Evolutionary conservation across 495 filamentous ascomycete species (phyloP).

Genomic region (Podospora bellae-mahoneyi): DNA sequence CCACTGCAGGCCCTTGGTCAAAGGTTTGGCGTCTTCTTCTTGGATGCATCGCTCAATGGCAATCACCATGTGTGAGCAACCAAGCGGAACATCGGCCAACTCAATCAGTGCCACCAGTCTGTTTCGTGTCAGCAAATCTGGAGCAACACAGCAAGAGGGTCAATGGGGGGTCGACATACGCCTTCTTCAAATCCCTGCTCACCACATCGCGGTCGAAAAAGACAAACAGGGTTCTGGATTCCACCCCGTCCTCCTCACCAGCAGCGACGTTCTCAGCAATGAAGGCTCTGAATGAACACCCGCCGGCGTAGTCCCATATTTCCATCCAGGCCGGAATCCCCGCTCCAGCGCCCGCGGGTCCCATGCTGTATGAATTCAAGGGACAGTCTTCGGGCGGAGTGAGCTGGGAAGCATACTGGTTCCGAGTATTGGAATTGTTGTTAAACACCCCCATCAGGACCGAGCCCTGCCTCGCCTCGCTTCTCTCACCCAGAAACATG

Average conservation of each 20-base stretch:
- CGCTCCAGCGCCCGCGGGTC: not conserved
- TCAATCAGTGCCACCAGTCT: conserved; percentile 91
- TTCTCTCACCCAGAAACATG: conserved; percentile 95
- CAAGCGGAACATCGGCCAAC: conserved; percentile 68
- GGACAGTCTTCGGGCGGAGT: conserved; percentile 43
- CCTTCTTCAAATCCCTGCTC: conserved; percentile 76
- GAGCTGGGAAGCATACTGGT: conserved; percentile 28
- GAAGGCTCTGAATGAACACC: conserved; percentile 79
- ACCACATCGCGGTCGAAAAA: conserved; percentile 74
- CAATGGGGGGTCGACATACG: conserved; percentile 57
- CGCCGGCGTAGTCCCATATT: conserved; percentile 84
- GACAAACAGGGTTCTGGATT: conserved; percentile 67
- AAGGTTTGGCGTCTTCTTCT: conserved; percentile 55
- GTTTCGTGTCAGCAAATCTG: conserved; percentile 21
- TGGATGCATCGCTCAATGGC: conserved; percentile 68
- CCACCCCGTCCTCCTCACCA: conserved; percentile 42
- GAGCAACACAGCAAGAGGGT: not conserved
- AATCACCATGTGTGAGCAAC: conserved; percentile 72
- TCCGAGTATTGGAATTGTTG: conserved; percentile 31
- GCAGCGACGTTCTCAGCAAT: conserved; percentile 52
- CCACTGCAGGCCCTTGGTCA: conserved; percentile 83
- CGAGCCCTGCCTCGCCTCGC: conserved; percentile 65
- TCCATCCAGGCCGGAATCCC: conserved; percentile 57
- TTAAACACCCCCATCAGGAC: conserved; percentile 59
- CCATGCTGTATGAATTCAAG: conserved; percentile 23